Conservation (phyloP, 2,329 filamentous ascomycete genomes). For the Pyrenophora seminiperda region DNA sequence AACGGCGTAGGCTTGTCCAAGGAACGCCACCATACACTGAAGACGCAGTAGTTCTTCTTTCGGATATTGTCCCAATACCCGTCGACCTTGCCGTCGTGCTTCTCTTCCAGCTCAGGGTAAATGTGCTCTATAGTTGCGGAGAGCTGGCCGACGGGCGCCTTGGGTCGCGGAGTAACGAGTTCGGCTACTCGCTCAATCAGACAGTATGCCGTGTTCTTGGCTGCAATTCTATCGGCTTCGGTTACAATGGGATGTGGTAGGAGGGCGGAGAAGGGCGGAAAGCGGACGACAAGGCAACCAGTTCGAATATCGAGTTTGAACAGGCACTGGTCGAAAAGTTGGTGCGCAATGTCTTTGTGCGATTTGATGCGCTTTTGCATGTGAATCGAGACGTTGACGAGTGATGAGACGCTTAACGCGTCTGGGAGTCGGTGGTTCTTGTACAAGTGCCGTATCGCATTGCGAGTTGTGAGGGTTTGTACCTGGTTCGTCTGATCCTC, state of each 20-base stretch:
- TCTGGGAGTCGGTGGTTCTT: constrained; percentile 65
- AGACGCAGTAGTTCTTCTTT: constrained; percentile 25
- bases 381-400: constrained; percentile 56
- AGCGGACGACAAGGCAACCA: constrained; percentile 41
- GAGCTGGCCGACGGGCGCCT: constrained; percentile 52
- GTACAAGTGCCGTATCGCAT: constrained; percentile 75
- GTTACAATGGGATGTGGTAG: constrained; percentile 21
- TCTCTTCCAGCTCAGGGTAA: constrained; percentile 44
- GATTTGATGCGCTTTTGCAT: constrained; percentile 61
- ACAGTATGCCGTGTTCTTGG: constrained; percentile 46
- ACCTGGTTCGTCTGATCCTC: constrained; percentile 86
- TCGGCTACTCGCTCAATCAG: constrained; percentile 56
- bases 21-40: constrained; percentile 35
- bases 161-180: constrained; percentile 55
- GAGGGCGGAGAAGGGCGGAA: constrained; percentile 32
- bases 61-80: constrained; percentile 2
- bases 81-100: constrained; percentile 1
- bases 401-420: constrained; percentile 65
- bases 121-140: constrained; percentile 48
- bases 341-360: constrained; percentile 59
- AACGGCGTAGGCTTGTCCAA: constrained; percentile 22
- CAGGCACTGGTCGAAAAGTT: constrained; percentile 57
- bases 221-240: constrained; percentile 22
- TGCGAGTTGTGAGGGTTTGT: constrained; percentile 75
- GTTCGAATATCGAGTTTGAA: constrained; percentile 52